phyloP scores from a whole-genome alignment of 176 grass and related monocot species.

The Triticum aestivum region DNA sequence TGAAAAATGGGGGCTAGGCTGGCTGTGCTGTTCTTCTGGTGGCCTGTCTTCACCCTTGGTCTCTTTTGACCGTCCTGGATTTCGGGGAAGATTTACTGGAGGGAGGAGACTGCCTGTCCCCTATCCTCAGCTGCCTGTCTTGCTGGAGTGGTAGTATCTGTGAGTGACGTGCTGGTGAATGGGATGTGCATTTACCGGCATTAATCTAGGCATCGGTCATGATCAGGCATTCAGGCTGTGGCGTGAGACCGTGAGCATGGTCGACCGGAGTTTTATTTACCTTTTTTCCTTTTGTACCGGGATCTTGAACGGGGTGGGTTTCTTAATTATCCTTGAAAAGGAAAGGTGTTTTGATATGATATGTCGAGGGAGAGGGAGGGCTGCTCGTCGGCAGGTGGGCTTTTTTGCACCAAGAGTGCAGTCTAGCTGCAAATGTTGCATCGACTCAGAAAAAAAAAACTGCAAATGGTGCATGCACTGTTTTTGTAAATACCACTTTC shows the following conservation, averaged over 20 bases:
- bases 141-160: not conserved
- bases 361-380: not conserved
- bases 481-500: too few species aligned
- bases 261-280: not conserved
- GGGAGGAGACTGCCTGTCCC: constrained; percentile 5
- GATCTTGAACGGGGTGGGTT: too few species aligned
- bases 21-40: not conserved
- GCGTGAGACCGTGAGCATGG: not conserved
- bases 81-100: constrained; percentile 31
- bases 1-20: not conserved
- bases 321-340: not conserved
- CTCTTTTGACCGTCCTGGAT: constrained; percentile 44
- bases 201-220: not conserved
- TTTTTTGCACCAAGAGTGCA: not conserved
- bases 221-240: not conserved
- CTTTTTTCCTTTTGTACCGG: too few species aligned
- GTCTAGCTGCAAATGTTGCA: not conserved
- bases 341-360: not conserved
- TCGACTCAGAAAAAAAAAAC: too few species aligned
- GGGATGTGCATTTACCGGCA: not conserved
- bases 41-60: not conserved
- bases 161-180: not conserved
- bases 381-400: constrained; percentile 32
- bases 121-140: not conserved
- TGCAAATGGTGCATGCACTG: not conserved